Percentiles rank a stretch among this genome's conserved stretches.
These are phyloP conservation scores for Leucogyrophana mollusca DNA, from an alignment of 768 basidiomycete species.

Conservation along the genomic window DNA sequence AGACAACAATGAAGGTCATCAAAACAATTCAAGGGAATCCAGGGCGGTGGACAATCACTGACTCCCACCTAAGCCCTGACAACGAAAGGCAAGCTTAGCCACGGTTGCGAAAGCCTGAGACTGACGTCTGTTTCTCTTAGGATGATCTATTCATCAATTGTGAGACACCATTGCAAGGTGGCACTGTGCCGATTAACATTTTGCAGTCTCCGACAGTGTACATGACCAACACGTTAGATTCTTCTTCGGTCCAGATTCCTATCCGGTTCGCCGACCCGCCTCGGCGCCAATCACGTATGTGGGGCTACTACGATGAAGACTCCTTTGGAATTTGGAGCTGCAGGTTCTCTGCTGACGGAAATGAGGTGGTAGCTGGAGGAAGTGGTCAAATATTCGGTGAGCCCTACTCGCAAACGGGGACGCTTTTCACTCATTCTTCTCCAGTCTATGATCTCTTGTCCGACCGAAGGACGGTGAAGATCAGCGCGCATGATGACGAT, in stretches of 20 bases:
- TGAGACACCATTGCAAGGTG: constrained; percentile 29
- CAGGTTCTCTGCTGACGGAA: constrained; percentile 94
- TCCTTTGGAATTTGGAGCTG: constrained; percentile 88
- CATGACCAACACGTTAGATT: constrained; percentile 71
- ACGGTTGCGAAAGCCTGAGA: neutral
- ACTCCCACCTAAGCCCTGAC: constrained; percentile 86
- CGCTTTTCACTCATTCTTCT: neutral
- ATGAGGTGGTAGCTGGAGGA: constrained; percentile 92
- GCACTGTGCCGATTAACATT: constrained; percentile 5
- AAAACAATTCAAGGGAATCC: constrained; percentile 74
- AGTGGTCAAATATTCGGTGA: constrained; percentile 76
- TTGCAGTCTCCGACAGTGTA: constrained; percentile 68
- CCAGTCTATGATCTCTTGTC: constrained; percentile 90
- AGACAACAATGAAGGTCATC: constrained; percentile 45
- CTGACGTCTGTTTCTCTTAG: constrained; percentile 36
- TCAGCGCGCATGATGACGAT: constrained; percentile 85
- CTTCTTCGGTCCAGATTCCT: constrained; percentile 58
- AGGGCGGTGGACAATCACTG: constrained; percentile 93
- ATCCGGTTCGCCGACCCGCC: constrained; percentile 56
- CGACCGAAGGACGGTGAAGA: constrained; percentile 76
- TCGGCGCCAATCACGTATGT: constrained; percentile 32
- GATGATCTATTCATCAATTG: constrained; percentile 92
- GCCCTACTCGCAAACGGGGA: constrained; percentile 1
- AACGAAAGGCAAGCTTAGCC: constrained; percentile 67
- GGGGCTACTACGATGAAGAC: constrained; percentile 37